phyloP scores from a whole-genome alignment of 2,329 filamentous ascomycete species.

The Fusarium drepaniforme region DNA sequence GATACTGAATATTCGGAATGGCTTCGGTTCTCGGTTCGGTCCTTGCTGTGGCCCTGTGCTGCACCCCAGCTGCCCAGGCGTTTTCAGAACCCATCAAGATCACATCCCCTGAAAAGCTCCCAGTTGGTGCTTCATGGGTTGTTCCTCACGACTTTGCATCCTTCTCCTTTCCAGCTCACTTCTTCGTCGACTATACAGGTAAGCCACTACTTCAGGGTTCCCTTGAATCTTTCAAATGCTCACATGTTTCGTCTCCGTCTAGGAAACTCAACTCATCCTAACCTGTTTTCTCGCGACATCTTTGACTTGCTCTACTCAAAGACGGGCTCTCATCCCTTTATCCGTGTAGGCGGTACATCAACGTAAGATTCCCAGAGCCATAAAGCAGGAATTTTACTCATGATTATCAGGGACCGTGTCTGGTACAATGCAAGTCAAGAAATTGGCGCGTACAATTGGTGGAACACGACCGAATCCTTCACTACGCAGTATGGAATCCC shows the following conservation, averaged over 20 bases:
- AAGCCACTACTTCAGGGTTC: background rate
- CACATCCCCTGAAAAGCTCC: background rate
- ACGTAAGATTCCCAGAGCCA: background rate
- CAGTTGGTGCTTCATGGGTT: background rate
- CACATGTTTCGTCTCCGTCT: background rate
- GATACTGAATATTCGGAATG: background rate
- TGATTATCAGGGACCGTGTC: background rate
- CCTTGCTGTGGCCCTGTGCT: background rate
- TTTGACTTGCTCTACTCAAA: background rate
- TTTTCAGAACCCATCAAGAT: background rate
- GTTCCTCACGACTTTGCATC: background rate
- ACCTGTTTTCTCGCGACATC: background rate
- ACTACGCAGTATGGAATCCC: background rate
- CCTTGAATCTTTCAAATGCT: background rate
- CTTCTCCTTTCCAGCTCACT: conserved; percentile 1
- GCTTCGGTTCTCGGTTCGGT: background rate
- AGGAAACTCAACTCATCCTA: background rate
- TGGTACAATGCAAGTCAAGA: conserved; percentile 1
- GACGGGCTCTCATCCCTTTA: background rate
- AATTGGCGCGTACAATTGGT: background rate
- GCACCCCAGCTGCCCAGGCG: background rate
- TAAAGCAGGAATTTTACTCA: background rate
- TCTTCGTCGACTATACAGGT: background rate
- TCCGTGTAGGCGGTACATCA: background rate
- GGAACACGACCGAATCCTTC: background rate